These are phyloP conservation scores for Populus ilicifolia DNA, from an alignment of 345 rosid species.

Conservation along the genomic window DNA sequence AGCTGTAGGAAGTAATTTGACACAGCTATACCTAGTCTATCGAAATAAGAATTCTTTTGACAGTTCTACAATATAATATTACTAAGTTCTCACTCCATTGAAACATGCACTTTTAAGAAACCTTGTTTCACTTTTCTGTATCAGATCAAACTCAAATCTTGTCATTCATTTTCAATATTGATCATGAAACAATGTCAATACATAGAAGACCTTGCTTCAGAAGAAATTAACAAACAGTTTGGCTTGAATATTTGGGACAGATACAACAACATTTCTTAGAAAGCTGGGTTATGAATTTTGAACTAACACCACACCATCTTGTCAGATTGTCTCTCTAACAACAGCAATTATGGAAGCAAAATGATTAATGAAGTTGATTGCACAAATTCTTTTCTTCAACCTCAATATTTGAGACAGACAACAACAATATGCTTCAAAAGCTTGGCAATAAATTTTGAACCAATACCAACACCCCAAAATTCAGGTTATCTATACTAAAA, in stretches of 20 bases:
- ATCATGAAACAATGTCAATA: not conserved
- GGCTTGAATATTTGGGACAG: not conserved
- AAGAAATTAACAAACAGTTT: not conserved
- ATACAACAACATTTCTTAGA: not conserved
- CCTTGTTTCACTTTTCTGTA: not conserved
- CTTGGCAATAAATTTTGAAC: not conserved
- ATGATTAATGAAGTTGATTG: not conserved
- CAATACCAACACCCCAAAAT: not conserved
- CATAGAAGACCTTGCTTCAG: not conserved
- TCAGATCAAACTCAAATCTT: not conserved
- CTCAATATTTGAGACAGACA: not conserved
- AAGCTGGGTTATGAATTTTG: not conserved
- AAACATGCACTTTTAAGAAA: not conserved
- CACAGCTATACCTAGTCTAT: not conserved
- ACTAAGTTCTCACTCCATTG: not conserved
- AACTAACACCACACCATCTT: not conserved
- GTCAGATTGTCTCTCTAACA: not conserved
- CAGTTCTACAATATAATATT: not conserved
- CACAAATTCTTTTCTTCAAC: not conserved
- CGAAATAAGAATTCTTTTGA: not conserved
- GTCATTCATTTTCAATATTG: not conserved
- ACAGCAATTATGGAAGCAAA: not conserved
- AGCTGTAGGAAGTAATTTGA: not conserved
- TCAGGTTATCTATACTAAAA: not conserved
- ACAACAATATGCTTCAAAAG: not conserved